Evolutionary conservation across 441 rosid species (phyloP).

Genomic region (Jatropha podagrica): DNA sequence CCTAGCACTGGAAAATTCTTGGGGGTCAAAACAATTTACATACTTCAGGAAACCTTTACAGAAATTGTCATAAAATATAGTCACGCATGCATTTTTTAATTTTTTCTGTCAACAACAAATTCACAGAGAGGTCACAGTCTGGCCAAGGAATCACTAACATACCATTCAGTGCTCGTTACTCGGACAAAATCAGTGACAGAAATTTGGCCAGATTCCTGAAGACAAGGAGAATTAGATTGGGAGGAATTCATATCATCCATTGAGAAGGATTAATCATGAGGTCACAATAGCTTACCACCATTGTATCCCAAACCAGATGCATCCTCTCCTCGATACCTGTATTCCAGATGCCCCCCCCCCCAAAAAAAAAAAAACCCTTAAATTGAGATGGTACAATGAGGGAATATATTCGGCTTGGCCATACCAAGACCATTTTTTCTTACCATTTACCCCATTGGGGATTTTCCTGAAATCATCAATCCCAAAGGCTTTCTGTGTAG

Average conservation of each 20-base stretch:
- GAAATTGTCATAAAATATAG: not conserved
- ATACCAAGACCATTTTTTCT: slow-evolving; percentile 27
- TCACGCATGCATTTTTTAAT: not conserved
- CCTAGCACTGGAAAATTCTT: slow-evolving; percentile 61
- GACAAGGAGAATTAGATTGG: slow-evolving; percentile 10
- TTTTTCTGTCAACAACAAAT: not conserved
- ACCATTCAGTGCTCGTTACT: slow-evolving; percentile 91
- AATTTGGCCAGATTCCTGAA: slow-evolving; percentile 87
- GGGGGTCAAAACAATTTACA: not conserved
- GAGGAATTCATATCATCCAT: not conserved
- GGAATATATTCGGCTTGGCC: slow-evolving; percentile 11
- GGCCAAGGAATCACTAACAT: slow-evolving; percentile 26
- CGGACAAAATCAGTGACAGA: slow-evolving; percentile 77
- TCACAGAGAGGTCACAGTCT: not conserved
- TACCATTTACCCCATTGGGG: slow-evolving; percentile 96
- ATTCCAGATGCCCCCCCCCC: slow-evolving; percentile 17
- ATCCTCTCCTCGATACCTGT: slow-evolving; percentile 95
- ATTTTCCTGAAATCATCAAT: slow-evolving; percentile 89
- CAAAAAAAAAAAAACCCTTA: slow-evolving; percentile 11
- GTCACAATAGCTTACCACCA: slow-evolving; percentile 74
- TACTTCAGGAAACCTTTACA: slow-evolving; percentile 3
- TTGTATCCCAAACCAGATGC: slow-evolving; percentile 93
- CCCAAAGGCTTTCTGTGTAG: slow-evolving; percentile 81
- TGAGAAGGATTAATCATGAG: slow-evolving; percentile 13
- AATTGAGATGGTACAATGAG: slow-evolving; percentile 5